Evolutionary conservation across 2,329 filamentous ascomycete genomes (phyloP), one percentile per base, ranked within the genome.

Genomic region (Calonectria henricotiae): DNA sequence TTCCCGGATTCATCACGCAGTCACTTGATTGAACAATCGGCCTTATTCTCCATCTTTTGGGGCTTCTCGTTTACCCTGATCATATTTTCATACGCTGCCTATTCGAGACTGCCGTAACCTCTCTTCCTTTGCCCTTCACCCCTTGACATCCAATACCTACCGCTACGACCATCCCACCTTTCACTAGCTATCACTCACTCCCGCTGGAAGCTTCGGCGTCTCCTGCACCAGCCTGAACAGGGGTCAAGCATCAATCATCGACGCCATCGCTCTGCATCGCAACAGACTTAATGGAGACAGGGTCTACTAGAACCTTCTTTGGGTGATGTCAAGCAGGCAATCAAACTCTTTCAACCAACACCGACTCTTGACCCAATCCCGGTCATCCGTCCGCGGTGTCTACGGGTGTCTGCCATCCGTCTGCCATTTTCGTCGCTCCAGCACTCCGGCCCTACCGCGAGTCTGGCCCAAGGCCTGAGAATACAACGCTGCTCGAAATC

Each of bases 241-340:
- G 37, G 55, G 55, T 61, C 55, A 61, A 61, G 37, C 55, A 61
- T 44, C 55, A 61, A 61, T 44, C 55, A 61, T 43, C 55, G 39
- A 27, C 55, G 55, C 55, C 55, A 61, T 61, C 55, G 37, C 39
- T 61, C 55, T 44, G 37, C 55, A 61, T 41, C 55, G 39, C 25
- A 37, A 17, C 62, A 62, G 67, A 61, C 62, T 37, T 41, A 15
- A 54, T 62, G 67, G 67, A 65, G 62, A 58, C 62, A 20, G 49
- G 43, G 23, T 41, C 63, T 54, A 27, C 66, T 63, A 58, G 66
- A 69, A 69, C 62, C 55, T 69, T 69, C 67, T 62, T 46, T 25
- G 61, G 30, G 35, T 51, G 44, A 47, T 39, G 39, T 62, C 30
- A 32, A 58, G 25, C 43, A 58, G 27, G 39, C 58, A 49, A 62